Percentiles rank a stretch among this genome's conserved stretches.
Evolutionary conservation across 2,329 filamentous ascomycete genomes (phyloP).

Genomic region (Sarocladium kiliense): DNA sequence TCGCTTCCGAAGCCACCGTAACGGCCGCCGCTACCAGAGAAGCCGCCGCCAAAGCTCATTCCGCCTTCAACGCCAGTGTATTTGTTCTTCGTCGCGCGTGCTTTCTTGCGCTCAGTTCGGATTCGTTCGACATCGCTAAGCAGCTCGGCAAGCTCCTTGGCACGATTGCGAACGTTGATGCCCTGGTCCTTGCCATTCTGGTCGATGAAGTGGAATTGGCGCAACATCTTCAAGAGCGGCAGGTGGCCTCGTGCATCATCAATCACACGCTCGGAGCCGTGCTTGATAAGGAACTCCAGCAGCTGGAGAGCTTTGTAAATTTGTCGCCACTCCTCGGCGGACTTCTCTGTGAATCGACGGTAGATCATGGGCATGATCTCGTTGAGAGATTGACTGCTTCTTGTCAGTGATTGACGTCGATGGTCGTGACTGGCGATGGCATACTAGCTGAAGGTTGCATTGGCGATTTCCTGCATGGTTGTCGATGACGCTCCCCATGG

Average conservation of each 20-base stretch:
- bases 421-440: conserved; percentile 25
- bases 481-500: conserved; percentile 86
- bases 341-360: conserved; percentile 96
- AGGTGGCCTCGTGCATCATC: conserved; percentile 95
- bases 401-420: conserved; percentile 13
- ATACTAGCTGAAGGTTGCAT: conserved; percentile 96
- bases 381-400: conserved; percentile 79
- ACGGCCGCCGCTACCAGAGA: conserved; percentile 49
- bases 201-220: conserved; percentile 96
- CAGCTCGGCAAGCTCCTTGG: conserved; percentile 93
- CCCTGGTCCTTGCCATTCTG: conserved; percentile 97
- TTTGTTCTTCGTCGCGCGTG: conserved; percentile 83
- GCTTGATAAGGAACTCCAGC: conserved; percentile 95
- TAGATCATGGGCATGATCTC: conserved; percentile 99
- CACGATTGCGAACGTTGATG: conserved; percentile 92
- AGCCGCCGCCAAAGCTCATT: conserved; percentile 52
- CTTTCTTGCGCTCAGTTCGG: conserved; percentile 79
- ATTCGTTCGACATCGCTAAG: conserved; percentile 88
- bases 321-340: conserved; percentile 96
- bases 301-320: conserved; percentile 98
- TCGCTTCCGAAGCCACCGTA: conserved; percentile 94
- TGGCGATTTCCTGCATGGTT: conserved; percentile 96
- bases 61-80: conserved; percentile 93
- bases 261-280: conserved; percentile 94
- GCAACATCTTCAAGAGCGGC: conserved; percentile 94